A percentile compares a stretch with the other conserved stretches of the same genome.
Evolutionary conservation across 768 basidiomycete species (phyloP).

Genomic region (Tylopilus rubrobrunneus): DNA sequence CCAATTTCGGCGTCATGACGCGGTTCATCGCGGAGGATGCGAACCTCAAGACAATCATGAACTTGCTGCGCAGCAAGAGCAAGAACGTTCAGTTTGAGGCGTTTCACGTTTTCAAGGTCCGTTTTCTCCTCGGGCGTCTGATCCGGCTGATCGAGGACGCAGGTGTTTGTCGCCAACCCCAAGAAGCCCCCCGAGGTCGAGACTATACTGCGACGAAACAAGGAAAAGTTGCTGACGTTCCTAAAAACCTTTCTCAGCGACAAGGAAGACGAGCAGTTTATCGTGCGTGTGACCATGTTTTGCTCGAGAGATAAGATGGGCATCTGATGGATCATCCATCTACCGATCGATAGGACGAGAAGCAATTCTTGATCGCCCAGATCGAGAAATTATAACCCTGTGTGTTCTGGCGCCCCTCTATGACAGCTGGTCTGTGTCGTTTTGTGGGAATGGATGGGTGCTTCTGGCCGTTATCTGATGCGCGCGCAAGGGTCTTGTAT

Average conservation of each 20-base stretch:
- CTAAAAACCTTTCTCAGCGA: slow-evolving; percentile 95
- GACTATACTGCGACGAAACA: slow-evolving; percentile 82
- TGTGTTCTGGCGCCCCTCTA: too few relatives aligned
- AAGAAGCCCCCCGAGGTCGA: slow-evolving; percentile 98
- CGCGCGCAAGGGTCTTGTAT: neutral
- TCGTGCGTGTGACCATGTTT: slow-evolving; percentile 41
- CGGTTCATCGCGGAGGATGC: slow-evolving; percentile 91
- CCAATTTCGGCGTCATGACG: slow-evolving; percentile 98
- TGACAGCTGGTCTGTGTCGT: too few relatives aligned
- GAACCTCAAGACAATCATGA: slow-evolving; percentile 99
- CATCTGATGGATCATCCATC: neutral
- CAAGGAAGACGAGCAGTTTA: slow-evolving; percentile 98
- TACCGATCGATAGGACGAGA: slow-evolving; percentile 63
- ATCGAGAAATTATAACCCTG: slow-evolving; percentile 59
- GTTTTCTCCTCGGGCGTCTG: slow-evolving; percentile 11
- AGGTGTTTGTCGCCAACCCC: slow-evolving; percentile 99
- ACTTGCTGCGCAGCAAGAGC: slow-evolving; percentile 94
- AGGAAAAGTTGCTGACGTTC: slow-evolving; percentile 89
- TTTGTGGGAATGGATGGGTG: neutral
- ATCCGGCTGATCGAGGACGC: neutral
- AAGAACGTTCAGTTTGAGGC: slow-evolving; percentile 99
- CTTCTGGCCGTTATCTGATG: neutral
- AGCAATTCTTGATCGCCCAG: slow-evolving; percentile 91
- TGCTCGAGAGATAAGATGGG: neutral
- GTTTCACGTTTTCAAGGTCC: slow-evolving; percentile 98